A percentile compares a stretch with the other conserved stretches of the same genome.
Conservation (phyloP, 2,329 filamentous ascomycete species). For the Colletotrichum truncatum region DNA sequence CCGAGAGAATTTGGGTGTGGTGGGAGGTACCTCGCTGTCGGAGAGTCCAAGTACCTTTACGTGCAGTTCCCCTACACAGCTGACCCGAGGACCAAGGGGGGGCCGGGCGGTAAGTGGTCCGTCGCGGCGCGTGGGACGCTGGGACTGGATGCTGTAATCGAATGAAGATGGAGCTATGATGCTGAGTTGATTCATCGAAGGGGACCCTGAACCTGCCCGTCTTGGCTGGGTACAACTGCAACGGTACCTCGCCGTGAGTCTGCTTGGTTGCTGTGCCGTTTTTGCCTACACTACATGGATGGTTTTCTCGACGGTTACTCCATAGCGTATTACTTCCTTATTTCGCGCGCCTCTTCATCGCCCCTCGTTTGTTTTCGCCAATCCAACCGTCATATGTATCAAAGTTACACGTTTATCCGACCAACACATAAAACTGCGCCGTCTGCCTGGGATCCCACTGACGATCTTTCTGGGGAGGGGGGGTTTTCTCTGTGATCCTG, state of each 20-base stretch:
- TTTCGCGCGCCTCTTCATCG: not conserved
- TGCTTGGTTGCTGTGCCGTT: no score
- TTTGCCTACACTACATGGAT: no score
- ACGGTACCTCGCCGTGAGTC: not conserved
- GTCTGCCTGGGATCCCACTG: not conserved
- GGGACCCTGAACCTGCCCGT: slow-evolving; percentile 20
- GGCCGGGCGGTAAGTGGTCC: slow-evolving; percentile 16
- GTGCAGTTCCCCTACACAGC: slow-evolving; percentile 18
- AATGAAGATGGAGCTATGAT: slow-evolving; percentile 25
- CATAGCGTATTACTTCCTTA: no score
- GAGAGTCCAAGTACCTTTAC: not conserved
- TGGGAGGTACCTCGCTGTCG: not conserved
- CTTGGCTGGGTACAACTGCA: slow-evolving; percentile 17
- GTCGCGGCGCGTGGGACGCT: slow-evolving; percentile 6
- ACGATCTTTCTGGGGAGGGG: slow-evolving; percentile 7
- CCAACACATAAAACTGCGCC: not conserved
- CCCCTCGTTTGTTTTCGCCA: not conserved
- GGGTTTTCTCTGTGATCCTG: no score
- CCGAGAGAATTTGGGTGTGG: slow-evolving; percentile 15
- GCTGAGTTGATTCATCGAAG: slow-evolving; percentile 23
- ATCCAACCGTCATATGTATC: not conserved
- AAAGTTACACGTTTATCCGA: not conserved
- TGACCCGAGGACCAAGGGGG: slow-evolving; percentile 19
- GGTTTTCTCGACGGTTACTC: no score
- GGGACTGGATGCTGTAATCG: slow-evolving; percentile 1